A percentile compares a stretch with the other conserved stretches of the same genome.
phyloP scores from a whole-genome alignment of 441 rosid species.

The Monsonia emarginata region DNA sequence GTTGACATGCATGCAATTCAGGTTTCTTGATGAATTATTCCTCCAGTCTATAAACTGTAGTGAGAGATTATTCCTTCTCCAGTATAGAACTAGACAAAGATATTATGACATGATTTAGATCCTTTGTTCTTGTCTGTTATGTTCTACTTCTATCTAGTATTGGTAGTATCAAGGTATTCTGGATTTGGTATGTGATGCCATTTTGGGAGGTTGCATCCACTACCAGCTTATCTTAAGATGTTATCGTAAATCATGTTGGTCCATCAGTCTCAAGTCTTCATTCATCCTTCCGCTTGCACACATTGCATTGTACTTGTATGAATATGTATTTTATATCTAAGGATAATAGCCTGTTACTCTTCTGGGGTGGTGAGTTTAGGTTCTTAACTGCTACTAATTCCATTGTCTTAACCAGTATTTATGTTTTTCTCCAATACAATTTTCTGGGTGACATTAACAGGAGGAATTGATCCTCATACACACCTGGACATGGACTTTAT shows the following conservation, averaged over 20 bases:
- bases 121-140: too few relatives aligned
- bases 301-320: background rate
- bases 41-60: too few relatives aligned
- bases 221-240: background rate
- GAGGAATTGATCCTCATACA: constrained; percentile 95
- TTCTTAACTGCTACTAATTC: background rate
- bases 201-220: background rate
- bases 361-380: background rate
- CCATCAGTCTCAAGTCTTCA: background rate
- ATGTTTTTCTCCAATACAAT: background rate
- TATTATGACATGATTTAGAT: background rate
- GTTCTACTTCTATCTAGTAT: too few relatives aligned
- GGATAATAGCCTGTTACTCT: background rate
- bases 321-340: too few relatives aligned
- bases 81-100: background rate
- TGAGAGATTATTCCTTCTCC: background rate
- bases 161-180: background rate
- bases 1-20: too few relatives aligned
- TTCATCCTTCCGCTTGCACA: too few relatives aligned
- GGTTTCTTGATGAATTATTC: too few relatives aligned
- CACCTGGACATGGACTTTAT: constrained; percentile 74
- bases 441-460: constrained; percentile 27
- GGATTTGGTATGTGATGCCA: background rate
- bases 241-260: background rate
- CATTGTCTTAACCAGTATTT: background rate